phyloP scores from a whole-genome alignment of 345 rosid genomes.

The Crucihimalaya himalaica region DNA sequence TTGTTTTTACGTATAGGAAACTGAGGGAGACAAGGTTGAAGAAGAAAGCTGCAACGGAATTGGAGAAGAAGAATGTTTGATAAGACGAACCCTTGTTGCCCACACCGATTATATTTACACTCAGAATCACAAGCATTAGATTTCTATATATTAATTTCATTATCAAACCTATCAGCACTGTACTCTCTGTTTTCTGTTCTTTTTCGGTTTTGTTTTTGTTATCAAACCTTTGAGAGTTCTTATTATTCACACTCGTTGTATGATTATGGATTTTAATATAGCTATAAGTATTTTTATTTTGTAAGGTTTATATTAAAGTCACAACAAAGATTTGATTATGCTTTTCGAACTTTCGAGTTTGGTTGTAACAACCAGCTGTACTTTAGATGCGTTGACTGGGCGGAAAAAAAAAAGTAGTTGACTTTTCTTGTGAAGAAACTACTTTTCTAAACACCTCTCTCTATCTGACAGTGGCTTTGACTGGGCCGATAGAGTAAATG shows the following conservation, averaged over 20 bases:
- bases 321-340: constrained; percentile 19
- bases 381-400: constrained; percentile 14
- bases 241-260: constrained; percentile 25
- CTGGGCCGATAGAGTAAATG: background rate
- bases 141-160: background rate
- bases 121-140: constrained; percentile 43
- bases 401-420: background rate
- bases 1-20: constrained; percentile 27
- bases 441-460: background rate
- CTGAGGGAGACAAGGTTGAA: constrained; percentile 24
- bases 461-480: background rate
- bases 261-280: constrained; percentile 15
- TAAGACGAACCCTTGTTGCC: constrained; percentile 49
- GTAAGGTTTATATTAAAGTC: constrained; percentile 17
- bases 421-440: constrained; percentile 15
- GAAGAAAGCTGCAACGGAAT: constrained; percentile 51
- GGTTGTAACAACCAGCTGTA: constrained; percentile 34
- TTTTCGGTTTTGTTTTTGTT: background rate
- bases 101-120: constrained; percentile 60
- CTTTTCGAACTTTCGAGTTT: background rate
- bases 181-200: background rate
- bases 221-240: constrained; percentile 7
- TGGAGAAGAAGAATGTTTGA: constrained; percentile 62
- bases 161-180: constrained; percentile 4
- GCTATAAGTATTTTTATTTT: background rate